Evolutionary conservation across 257 asterid genomes (phyloP).

Genomic region (Fraxinus excelsior): DNA sequence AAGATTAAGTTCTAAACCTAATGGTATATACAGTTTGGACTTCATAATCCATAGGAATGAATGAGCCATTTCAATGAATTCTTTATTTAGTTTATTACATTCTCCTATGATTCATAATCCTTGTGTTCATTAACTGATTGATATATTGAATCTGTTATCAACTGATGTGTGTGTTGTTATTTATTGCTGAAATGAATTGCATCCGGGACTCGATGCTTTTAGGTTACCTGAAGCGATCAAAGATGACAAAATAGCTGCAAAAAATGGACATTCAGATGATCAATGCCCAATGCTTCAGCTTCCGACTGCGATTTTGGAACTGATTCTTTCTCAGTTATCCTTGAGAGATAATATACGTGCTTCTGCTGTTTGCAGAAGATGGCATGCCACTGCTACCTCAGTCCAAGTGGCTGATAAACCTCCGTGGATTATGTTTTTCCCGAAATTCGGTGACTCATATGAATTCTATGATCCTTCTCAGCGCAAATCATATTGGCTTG

Average conservation of each 20-base stretch:
- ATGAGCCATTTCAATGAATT: background rate
- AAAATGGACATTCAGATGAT: slow-evolving; percentile 26
- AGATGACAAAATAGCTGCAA: slow-evolving; percentile 25
- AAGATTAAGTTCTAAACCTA: slow-evolving; percentile 7
- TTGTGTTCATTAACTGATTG: background rate
- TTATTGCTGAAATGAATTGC: background rate
- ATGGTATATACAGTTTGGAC: slow-evolving; percentile 5
- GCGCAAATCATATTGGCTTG: slow-evolving; percentile 60
- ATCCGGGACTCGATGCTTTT: slow-evolving; percentile 27
- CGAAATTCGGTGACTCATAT: slow-evolving; percentile 61
- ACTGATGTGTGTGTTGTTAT: background rate
- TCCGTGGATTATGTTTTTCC: slow-evolving; percentile 84
- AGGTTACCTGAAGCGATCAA: slow-evolving; percentile 50
- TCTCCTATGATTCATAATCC: background rate
- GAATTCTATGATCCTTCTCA: slow-evolving; percentile 81
- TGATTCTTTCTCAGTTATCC: slow-evolving; percentile 54
- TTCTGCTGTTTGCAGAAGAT: slow-evolving; percentile 78
- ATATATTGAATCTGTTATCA: background rate
- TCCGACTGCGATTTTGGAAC: slow-evolving; percentile 67
- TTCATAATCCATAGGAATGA: background rate
- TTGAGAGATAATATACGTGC: slow-evolving; percentile 76
- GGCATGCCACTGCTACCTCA: slow-evolving; percentile 62
- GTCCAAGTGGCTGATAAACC: slow-evolving; percentile 62
- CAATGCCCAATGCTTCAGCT: slow-evolving; percentile 42
- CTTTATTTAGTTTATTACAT: background rate